phyloP scores from a whole-genome alignment of 805 yeast species.

The Schwanniomyces polymorphus region DNA sequence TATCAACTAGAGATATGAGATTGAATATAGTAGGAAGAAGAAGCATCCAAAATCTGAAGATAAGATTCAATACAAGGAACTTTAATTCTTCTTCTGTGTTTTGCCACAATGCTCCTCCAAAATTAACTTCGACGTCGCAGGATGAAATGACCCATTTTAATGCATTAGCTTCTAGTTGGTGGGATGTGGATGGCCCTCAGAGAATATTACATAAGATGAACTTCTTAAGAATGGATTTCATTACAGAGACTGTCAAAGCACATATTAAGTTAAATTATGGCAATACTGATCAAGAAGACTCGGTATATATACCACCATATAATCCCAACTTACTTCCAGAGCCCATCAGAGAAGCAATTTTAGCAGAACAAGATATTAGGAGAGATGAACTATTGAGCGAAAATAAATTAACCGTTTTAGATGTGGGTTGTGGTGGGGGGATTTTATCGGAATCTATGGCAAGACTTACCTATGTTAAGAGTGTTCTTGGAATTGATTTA shows the following conservation, averaged over 20 bases:
- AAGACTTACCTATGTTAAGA: constrained; percentile 58
- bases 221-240: constrained; percentile 82
- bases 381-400: constrained; percentile 34
- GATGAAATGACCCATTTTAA: constrained; percentile 82
- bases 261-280: constrained; percentile 42
- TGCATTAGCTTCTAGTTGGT: constrained; percentile 92
- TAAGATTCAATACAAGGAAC: background rate
- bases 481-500: constrained; percentile 82
- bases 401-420: constrained; percentile 58
- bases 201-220: constrained; percentile 95
- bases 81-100: background rate
- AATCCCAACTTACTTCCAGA: constrained; percentile 64
- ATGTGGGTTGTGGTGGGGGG: constrained; percentile 99
- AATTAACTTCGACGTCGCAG: constrained; percentile 43
- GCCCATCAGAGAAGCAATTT: constrained; percentile 47
- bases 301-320: constrained; percentile 77
- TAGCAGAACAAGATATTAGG: constrained; percentile 49
- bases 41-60: background rate
- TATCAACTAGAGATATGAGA: background rate
- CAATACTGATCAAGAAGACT: constrained; percentile 33
- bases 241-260: constrained; percentile 56
- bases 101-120: constrained; percentile 1
- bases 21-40: background rate
- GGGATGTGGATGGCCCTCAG: constrained; percentile 95
- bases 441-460: constrained; percentile 85